Evolutionary conservation across 495 filamentous ascomycete species (phyloP).

Genomic region (Paragyromitra xinjiangensis): DNA sequence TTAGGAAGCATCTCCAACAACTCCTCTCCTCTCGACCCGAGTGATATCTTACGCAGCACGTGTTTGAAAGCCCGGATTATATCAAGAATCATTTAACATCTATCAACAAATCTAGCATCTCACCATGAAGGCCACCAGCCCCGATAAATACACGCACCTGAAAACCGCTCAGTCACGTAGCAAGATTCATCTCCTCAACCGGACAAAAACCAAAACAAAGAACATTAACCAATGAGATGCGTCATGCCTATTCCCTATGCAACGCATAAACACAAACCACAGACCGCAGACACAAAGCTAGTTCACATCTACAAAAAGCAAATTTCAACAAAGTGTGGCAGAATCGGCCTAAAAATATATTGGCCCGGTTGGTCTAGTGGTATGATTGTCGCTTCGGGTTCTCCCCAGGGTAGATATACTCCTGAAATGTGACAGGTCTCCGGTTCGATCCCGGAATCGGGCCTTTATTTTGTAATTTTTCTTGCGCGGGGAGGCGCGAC

Average conservation of each 20-base stretch:
- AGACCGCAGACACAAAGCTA: not conserved
- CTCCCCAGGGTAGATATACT: constrained; percentile 38
- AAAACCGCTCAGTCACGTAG: too few species aligned
- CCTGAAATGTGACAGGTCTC: constrained; percentile 51
- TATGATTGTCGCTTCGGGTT: constrained; percentile 54
- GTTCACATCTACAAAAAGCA: not conserved
- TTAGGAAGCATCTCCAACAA: too few species aligned
- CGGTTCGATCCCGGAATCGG: constrained; percentile 53
- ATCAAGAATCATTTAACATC: not conserved
- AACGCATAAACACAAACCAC: too few species aligned
- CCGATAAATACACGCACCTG: too few species aligned
- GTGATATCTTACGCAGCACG: not conserved
- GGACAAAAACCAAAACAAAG: too few species aligned
- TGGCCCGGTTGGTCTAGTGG: constrained; percentile 53
- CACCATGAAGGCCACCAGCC: too few species aligned
- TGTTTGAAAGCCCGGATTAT: not conserved
- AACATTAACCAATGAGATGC: too few species aligned
- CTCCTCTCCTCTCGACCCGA: not conserved
- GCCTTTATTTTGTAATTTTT: constrained; percentile 18
- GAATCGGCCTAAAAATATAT: not conserved
- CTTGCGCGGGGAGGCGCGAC: not conserved
- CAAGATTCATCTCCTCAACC: too few species aligned
- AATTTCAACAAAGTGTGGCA: not conserved
- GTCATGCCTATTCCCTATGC: too few species aligned
- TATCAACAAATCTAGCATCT: not conserved